Evolutionary conservation across 495 filamentous ascomycete genomes (phyloP).

Genomic region (Penicillium samsonianum): DNA sequence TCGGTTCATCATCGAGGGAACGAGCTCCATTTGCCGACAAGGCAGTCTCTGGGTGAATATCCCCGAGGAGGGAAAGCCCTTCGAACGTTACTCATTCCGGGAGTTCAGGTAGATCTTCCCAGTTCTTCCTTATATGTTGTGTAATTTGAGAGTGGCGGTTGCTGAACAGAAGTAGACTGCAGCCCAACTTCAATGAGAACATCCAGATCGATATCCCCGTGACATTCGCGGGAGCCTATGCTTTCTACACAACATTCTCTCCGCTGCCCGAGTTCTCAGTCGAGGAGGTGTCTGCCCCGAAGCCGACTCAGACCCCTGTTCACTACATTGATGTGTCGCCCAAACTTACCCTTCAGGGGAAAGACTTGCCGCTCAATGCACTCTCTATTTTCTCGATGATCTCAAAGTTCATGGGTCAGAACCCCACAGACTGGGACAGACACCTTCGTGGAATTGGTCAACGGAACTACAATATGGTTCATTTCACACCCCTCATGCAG

Average conservation of each 20-base stretch:
- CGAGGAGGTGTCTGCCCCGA: conserved; percentile 48
- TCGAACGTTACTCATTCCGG: conserved; percentile 73
- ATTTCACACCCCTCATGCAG: conserved; percentile 92
- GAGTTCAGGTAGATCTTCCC: conserved; percentile 70
- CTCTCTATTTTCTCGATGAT: conserved; percentile 92
- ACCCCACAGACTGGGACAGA: conserved; percentile 82
- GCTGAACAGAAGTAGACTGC: conserved; percentile 60
- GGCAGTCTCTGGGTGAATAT: conserved; percentile 97
- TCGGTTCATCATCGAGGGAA: conserved; percentile 92
- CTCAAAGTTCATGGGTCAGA: conserved; percentile 96
- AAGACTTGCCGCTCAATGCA: conserved; percentile 74
- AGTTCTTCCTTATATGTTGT: neutral
- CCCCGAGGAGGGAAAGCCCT: conserved; percentile 70
- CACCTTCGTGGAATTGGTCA: conserved; percentile 84
- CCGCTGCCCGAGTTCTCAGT: conserved; percentile 78
- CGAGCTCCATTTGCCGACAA: conserved; percentile 90
- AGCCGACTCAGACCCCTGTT: conserved; percentile 65
- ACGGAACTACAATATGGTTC: conserved; percentile 97
- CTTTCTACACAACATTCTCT: conserved; percentile 92
- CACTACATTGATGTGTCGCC: conserved; percentile 96
- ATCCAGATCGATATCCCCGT: conserved; percentile 88
- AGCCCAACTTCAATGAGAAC: conserved; percentile 88
- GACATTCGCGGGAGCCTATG: conserved; percentile 81
- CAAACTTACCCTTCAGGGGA: conserved; percentile 68
- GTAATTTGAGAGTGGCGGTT: neutral